A percentile compares a stretch with the other conserved stretches of the same genome.
phyloP scores from a whole-genome alignment of 768 basidiomycete genomes.

The Dioszegia hungarica region DNA sequence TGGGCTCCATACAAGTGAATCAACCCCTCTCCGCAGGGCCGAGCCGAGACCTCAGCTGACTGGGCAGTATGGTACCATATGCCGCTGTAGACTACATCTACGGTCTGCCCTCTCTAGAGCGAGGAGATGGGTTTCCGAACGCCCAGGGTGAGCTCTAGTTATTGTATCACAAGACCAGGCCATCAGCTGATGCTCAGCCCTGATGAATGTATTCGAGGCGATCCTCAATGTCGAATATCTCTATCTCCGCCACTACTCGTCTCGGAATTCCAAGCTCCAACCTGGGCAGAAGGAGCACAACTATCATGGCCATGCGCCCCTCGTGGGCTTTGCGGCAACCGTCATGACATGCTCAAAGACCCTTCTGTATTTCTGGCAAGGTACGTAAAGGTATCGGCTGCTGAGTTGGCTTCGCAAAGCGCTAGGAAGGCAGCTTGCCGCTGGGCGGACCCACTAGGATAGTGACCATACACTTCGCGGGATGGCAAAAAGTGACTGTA shows the following conservation, averaged over 20 bases:
- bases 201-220: conserved; percentile 74
- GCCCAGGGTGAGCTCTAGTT: conserved; percentile 64
- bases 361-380: conserved; percentile 71
- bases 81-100: conserved; percentile 58
- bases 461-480: too few species aligned
- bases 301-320: conserved; percentile 58
- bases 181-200: conserved; percentile 53
- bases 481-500: too few species aligned
- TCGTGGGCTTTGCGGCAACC: conserved; percentile 68
- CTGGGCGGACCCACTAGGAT: too few species aligned
- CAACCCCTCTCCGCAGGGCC: not conserved
- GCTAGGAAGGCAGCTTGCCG: too few species aligned
- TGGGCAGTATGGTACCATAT: conserved; percentile 21
- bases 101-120: conserved; percentile 62
- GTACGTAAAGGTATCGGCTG: too few species aligned
- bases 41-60: not conserved
- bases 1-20: conserved; percentile 70
- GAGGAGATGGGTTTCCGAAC: conserved; percentile 72
- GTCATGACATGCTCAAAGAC: conserved; percentile 84
- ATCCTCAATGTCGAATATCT: conserved; percentile 68
- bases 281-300: conserved; percentile 3
- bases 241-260: conserved; percentile 63
- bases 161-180: not conserved
- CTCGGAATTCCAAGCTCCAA: conserved; percentile 16
- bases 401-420: too few species aligned